A percentile compares a stretch with the other conserved stretches of the same genome.
Conservation (phyloP, 352 stramenopile genomes). For the Phytophthora multivora region DNA sequence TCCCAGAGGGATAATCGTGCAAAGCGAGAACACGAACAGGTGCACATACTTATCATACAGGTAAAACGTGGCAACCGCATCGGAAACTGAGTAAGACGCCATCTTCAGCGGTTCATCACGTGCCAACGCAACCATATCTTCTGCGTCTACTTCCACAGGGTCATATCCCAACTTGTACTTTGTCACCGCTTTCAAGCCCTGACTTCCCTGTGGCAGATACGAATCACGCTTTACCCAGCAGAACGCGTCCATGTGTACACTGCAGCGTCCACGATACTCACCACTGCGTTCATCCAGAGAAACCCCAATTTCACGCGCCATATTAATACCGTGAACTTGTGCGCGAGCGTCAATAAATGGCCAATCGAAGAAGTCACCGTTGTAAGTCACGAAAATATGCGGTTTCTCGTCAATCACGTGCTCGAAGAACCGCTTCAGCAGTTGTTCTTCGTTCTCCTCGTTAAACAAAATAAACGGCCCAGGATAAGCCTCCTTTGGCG, state of each 20-base stretch:
- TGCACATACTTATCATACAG: conserved; percentile 99
- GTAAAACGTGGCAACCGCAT: conserved; percentile 99
- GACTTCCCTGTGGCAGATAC: conserved; percentile 97
- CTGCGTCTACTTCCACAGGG: conserved; percentile 97
- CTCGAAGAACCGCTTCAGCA: conserved; percentile 90
- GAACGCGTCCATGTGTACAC: conserved; percentile 98
- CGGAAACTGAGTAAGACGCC: conserved; percentile 99
- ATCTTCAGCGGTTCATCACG: conserved; percentile 96
- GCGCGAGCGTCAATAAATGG: conserved; percentile 96
- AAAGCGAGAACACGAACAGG: conserved; percentile 99
- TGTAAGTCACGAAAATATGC: conserved; percentile 99
- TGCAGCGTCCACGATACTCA: conserved; percentile 93
- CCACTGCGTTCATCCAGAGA: conserved; percentile 70
- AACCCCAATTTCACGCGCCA: conserved; percentile 90
- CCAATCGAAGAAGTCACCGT: conserved; percentile 99
- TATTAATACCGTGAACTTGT: conserved; percentile 91
- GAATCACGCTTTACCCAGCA: conserved; percentile 99
- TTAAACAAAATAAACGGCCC: conserved; percentile 98
- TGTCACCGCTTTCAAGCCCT: conserved; percentile 99
- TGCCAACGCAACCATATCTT: conserved; percentile 98
- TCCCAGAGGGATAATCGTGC: conserved; percentile 98
- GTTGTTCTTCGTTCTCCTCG: conserved; percentile 82
- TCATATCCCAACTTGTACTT: conserved; percentile 99
- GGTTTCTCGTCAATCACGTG: conserved; percentile 93
- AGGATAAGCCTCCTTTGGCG: conserved; percentile 91